Evolutionary conservation across 106 monocot species (phyloP).

Genomic region (Allium cepa): DNA sequence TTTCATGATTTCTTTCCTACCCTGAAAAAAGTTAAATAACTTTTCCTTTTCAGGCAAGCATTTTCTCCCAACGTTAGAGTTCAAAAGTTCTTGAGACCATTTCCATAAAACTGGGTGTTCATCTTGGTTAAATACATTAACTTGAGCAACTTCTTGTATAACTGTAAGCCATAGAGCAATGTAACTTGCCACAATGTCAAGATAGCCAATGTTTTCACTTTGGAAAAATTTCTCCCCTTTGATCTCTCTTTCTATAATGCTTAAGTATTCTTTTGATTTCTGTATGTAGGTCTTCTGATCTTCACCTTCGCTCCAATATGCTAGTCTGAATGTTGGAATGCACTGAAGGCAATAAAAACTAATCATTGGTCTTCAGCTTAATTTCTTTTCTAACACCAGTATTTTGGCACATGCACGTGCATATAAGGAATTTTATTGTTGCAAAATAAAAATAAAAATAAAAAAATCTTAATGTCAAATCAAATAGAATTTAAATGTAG

Average conservation of each 20-base stretch:
- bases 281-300: background rate
- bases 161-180: slow-evolving; percentile 1
- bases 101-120: slow-evolving; percentile 1
- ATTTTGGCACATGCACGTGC: no score
- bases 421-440: no score
- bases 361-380: no score
- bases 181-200: slow-evolving; percentile 6
- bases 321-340: slow-evolving; percentile 3
- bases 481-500: no score
- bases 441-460: no score
- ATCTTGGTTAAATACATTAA: background rate
- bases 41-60: slow-evolving; percentile 6
- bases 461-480: no score
- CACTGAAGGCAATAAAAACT: background rate
- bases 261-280: slow-evolving; percentile 1
- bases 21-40: background rate
- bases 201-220: slow-evolving; percentile 3
- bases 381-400: no score
- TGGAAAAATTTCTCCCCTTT: slow-evolving; percentile 7
- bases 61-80: background rate
- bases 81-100: slow-evolving; percentile 4
- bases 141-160: slow-evolving; percentile 3
- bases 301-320: slow-evolving; percentile 9
- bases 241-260: slow-evolving; percentile 1
- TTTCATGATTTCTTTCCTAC: slow-evolving; percentile 3